Evolutionary conservation across 768 basidiomycete genomes (phyloP), one percentile per base, ranked within the genome.

Genomic region (Lentinus brumalis): DNA sequence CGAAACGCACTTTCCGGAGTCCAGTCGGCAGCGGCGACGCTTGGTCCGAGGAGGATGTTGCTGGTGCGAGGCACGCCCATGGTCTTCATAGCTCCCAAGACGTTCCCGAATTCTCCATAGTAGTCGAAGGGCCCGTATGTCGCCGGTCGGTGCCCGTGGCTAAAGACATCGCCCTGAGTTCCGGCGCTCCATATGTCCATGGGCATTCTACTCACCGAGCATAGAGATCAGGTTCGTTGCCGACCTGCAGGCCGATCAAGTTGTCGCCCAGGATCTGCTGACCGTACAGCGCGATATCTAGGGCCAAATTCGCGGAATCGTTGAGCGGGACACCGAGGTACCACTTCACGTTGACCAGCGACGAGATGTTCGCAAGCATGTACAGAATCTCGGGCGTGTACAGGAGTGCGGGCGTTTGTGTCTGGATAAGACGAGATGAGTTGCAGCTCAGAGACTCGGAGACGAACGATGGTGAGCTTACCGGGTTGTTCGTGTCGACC

Each of bases 161-260:
- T 73, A 53, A 35, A 16, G 30, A 5, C 10, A 12, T 18, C 29
- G 35, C 6, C 4, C 15, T 47, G 26, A 51, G 16, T n/a, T 5
- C 0, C 3, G 7, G 35, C 47, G 21, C 30, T 11, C 12, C 45
- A 42, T 14, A 10, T 1, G 31, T 1, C 16, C 10, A 29, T 30
- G 15, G 26, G 11, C 1, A 18, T 0, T 65, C 0, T 66, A 46
- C 79, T 59, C 83, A 86, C 45, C 83, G 10, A 77, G 83, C 72
- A 56, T 74, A 81, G 60, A 80, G 70, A 69, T 82, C 80, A 14
- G 79, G 79, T 62, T 92, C 89, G 71, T 93, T 92, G 5, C 79
- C 82, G 11, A 81, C 69, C 60, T 81, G 81, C 39, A 82, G 64
- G 7, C 81, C 83, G n/a, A 79, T 62, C 29, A 84, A 70, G 57